Evolutionary conservation across 192 early-diverging fungal species (phyloP).

Genomic region (Backusella luteola): DNA sequence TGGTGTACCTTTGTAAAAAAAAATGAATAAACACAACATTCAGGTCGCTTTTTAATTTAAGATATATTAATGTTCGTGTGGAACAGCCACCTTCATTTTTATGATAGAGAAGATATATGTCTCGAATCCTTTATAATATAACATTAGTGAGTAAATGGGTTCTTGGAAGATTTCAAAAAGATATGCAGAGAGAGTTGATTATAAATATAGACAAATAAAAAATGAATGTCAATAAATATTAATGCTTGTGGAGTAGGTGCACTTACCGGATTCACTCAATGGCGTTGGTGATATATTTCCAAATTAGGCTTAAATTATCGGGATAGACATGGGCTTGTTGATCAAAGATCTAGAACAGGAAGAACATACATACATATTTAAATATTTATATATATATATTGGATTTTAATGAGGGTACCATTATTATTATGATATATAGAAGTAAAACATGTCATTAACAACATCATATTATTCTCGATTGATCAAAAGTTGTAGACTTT

Average conservation of each 20-base stretch:
- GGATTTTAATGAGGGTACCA: background rate
- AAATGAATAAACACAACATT: background rate
- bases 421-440: background rate
- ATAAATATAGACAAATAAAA: background rate
- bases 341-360: background rate
- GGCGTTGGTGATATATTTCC: background rate
- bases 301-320: background rate
- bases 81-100: background rate
- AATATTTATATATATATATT: background rate
- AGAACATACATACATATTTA: background rate
- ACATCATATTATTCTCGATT: background rate
- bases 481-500: background rate
- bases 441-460: background rate
- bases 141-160: background rate
- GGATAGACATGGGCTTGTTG: background rate
- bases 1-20: background rate
- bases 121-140: background rate
- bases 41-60: background rate
- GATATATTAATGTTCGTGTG: background rate
- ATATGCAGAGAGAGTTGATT: background rate
- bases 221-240: background rate
- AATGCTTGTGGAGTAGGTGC: background rate
- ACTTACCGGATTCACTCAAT: background rate
- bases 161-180: background rate
- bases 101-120: background rate